Conservation (phyloP, 805 yeast species). For the Candida chilensis region DNA sequence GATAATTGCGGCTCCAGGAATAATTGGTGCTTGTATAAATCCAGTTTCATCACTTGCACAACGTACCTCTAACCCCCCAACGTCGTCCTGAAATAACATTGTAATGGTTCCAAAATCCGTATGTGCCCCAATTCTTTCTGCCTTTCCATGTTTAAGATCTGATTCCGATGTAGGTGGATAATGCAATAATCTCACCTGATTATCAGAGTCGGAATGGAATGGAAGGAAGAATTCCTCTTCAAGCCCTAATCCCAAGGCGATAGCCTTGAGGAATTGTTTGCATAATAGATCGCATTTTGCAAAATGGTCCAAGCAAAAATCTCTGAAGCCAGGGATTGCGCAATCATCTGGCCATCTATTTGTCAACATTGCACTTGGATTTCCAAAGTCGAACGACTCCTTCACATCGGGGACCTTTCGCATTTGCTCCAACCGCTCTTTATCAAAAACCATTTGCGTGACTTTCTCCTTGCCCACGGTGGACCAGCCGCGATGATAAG, state of each 20-base stretch:
- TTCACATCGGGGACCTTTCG: constrained; percentile 13
- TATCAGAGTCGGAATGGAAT: constrained; percentile 11
- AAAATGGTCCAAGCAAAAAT: constrained; percentile 9
- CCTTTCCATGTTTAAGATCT: constrained; percentile 6
- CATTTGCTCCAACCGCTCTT: constrained; percentile 12
- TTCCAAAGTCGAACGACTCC: constrained; percentile 20
- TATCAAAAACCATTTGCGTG: constrained; percentile 14
- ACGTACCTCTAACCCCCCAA: constrained; percentile 27
- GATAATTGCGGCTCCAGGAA: constrained; percentile 20
- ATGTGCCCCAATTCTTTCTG: constrained; percentile 15
- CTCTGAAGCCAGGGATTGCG: constrained; percentile 12
- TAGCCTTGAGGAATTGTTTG: constrained; percentile 9
- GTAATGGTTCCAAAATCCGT: constrained; percentile 15
- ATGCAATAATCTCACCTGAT: constrained; percentile 10
- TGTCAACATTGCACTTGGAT: constrained; percentile 10
- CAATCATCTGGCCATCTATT: constrained; percentile 16
- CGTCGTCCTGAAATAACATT: constrained; percentile 16
- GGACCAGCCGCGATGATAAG: constrained; percentile 10
- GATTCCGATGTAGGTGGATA: constrained; percentile 11
- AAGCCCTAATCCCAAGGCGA: constrained; percentile 10
- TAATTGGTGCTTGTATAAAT: constrained; percentile 20
- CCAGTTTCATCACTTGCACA: constrained; percentile 16
- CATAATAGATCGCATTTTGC: constrained; percentile 7
- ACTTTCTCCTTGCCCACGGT: constrained; percentile 11
- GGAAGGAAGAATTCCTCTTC: constrained; percentile 9